These are phyloP conservation scores for Aspergillus puulaauensis DNA, from an alignment of 2,329 filamentous ascomycete genomes.

Conservation along the genomic window DNA sequence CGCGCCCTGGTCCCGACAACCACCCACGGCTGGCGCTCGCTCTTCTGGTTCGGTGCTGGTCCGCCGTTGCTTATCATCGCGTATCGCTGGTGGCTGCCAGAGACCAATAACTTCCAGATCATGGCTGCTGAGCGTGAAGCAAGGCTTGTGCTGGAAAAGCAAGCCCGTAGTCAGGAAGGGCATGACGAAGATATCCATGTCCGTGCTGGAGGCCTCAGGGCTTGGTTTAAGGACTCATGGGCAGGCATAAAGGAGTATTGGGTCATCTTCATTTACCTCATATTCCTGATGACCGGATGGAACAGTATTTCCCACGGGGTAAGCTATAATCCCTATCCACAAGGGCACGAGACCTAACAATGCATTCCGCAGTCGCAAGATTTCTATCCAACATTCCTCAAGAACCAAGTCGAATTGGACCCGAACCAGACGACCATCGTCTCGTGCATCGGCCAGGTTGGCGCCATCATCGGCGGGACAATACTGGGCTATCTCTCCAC, in stretches of 20 bases:
- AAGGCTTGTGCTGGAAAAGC: not conserved
- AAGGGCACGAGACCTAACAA: no score
- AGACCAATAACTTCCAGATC: not conserved
- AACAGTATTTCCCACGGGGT: slow-evolving; percentile 51
- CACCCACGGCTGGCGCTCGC: slow-evolving; percentile 62
- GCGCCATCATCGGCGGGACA: slow-evolving; percentile 63
- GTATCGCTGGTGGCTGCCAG: not conserved
- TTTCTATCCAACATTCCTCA: slow-evolving; percentile 78
- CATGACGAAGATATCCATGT: not conserved
- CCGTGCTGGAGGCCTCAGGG: not conserved
- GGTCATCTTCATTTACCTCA: not conserved
- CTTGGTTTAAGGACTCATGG: not conserved
- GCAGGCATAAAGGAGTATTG: not conserved
- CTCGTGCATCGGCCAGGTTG: slow-evolving; percentile 75
- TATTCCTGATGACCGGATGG: not conserved
- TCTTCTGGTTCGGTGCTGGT: slow-evolving; percentile 66
- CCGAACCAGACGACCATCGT: slow-evolving; percentile 67
- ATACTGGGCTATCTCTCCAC: slow-evolving; percentile 67
- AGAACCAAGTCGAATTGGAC: slow-evolving; percentile 66
- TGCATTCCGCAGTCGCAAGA: slow-evolving; percentile 60
- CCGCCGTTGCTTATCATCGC: slow-evolving; percentile 10
- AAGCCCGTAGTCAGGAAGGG: not conserved
- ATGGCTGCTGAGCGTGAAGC: not conserved
- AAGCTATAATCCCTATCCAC: no score
- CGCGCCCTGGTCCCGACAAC: slow-evolving; percentile 19